A percentile compares a stretch with the other conserved stretches of the same genome.
Evolutionary conservation across 345 rosid species (phyloP).

Genomic region (Linum trigynum): DNA sequence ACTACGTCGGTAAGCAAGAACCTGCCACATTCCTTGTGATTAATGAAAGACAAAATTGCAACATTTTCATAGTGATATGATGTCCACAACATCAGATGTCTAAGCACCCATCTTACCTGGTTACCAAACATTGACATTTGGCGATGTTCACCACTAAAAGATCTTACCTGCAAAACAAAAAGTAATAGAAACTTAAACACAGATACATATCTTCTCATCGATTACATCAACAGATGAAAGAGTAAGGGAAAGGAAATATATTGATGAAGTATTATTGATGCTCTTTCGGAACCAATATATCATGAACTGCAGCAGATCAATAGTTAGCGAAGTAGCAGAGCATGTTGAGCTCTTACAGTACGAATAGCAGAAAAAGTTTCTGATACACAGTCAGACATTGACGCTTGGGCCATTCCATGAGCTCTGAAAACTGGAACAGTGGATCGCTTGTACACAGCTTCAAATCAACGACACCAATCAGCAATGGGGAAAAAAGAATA

Average conservation of each 20-base stretch:
- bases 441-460: constrained; percentile 83
- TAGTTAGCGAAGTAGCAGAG: neutral
- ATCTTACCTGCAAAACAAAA: constrained; percentile 60
- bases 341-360: constrained; percentile 50
- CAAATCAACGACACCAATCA: constrained; percentile 22
- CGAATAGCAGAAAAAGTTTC: constrained; percentile 94
- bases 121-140: constrained; percentile 81
- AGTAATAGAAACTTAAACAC: neutral
- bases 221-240: neutral
- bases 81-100: neutral
- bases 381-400: constrained; percentile 81
- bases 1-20: constrained; percentile 67
- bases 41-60: neutral
- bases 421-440: constrained; percentile 76
- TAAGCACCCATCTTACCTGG: constrained; percentile 41
- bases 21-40: constrained; percentile 40
- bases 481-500: constrained; percentile 16
- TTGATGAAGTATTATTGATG: no score
- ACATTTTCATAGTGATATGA: neutral
- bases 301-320: no score
- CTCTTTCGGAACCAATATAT: no score
- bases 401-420: constrained; percentile 85
- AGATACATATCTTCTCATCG: neutral
- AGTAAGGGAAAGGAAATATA: no score
- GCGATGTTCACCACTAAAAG: constrained; percentile 91